Base-by-base conservation (phyloP, 805 yeast genomes). In the Kazachstania kunashirensis region DNA sequence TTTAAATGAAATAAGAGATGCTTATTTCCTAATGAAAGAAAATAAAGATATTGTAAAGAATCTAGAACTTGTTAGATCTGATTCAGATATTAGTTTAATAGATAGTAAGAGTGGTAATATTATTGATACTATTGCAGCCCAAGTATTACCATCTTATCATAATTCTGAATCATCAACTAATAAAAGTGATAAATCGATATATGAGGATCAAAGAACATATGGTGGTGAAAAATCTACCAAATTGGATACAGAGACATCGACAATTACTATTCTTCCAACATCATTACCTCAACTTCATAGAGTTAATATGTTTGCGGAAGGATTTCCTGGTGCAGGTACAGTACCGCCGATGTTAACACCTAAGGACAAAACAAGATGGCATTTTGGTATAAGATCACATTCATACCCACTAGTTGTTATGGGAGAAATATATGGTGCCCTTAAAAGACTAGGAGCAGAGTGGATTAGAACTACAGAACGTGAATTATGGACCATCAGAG, bases 381-480 rank as follows among this genome's bases (percentile, higher is more conserved):
- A 89, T 66, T 92, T 92, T 55, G 98, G 98, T 46, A 92, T 89
- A 43, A 71, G 98, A 55, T 84, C 96, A 6, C 72, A 96, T 52
- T 84, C 96, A 1, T 92, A 89, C 56, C 97, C 98, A 21, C 68
- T 92, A 49, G 97, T 92, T 59, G 97, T 89, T 3, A 89, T 89
- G 97, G 96, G 96, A 15, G 98, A 92, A 57, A 86, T 89, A 29
- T 89, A 92, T 62, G 70, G 95, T 31, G 97, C 97, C 1, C 68
- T 89, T 55, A 83, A 83, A 61, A 84, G 83, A 50, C 65, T 92
- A 37, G 96, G 96, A 1, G 96, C 97, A 0, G 96, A 92, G 59
- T 89, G 97, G 97, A 83, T 89, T 9, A 78, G 79, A 48, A 96
- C 96, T 6, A 74, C 86, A 0, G 95, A 86, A 49, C 96, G 88